Base-by-base conservation (phyloP, 768 basidiomycete species). In the Lentinula sp. region DNA sequence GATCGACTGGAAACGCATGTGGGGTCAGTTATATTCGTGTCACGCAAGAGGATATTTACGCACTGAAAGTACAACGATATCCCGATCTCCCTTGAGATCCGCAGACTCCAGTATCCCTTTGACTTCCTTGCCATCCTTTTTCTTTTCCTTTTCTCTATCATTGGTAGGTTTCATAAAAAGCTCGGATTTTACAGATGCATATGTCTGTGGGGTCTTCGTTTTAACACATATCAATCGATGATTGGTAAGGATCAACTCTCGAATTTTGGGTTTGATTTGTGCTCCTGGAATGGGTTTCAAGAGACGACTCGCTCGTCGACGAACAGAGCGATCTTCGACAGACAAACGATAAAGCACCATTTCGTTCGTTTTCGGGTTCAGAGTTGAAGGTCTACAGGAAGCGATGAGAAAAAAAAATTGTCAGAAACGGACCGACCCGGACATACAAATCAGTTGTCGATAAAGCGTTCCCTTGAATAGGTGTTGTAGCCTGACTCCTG, bases 61-160 rank as follows among this genome's bases (percentile, higher is more conserved):
- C 62, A 88, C 86, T 45, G 85, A 84, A 65, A 85, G 70, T 39
- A 88, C 76, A 15, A 82, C 78, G 67, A 88, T 86, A 67, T 84
- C 83, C 40, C 81, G 73, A 58, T 83, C 84, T 51, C 82, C 74
- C 65, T 84, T 84, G 31, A 75, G 71, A 59, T 81, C 82, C 0
- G 82, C 80, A 23, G 77, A 75, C 4, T 74, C 72, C 9, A 87
- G 70, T 45, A 77, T 70, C 45, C 70, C 72, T 40, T 78, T 76
- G 15, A 74, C 68, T 52, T 83, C 82, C 66, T 79, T 83, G 55
- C 77, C 78, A 51, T 74, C 77, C 4, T 80, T 78, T 60, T 75
- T 78, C 45, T 75, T 73, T 57, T 73, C 76, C 48, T 69, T 70
- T 61, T 60, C 59, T 11, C 18, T 60, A 10, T 50, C 50, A 23